A percentile compares a stretch with the other conserved stretches of the same genome.
Evolutionary conservation across 805 yeast species (phyloP).

Genomic region (Kuraishia ogatae): DNA sequence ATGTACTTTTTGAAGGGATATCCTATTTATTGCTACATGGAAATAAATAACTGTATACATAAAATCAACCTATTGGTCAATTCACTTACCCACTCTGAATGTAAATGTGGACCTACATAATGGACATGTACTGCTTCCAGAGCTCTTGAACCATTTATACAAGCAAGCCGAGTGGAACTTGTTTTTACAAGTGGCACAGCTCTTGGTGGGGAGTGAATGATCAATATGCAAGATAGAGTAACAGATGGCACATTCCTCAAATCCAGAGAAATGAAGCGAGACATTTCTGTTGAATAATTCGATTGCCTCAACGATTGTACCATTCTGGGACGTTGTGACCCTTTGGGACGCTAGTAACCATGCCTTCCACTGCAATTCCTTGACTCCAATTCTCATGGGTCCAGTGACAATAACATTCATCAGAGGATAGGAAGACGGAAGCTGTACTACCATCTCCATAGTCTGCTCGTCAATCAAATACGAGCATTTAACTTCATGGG

Average conservation of each 20-base stretch:
- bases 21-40: neutral
- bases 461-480: constrained; percentile 83
- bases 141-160: constrained; percentile 95
- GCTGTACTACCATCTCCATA: constrained; percentile 65
- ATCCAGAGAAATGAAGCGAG: constrained; percentile 80
- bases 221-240: constrained; percentile 88
- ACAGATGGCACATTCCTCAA: constrained; percentile 96
- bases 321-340: constrained; percentile 66
- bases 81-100: constrained; percentile 20
- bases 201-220: constrained; percentile 81
- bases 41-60: neutral
- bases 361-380: constrained; percentile 88
- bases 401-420: constrained; percentile 70
- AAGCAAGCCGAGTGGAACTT: constrained; percentile 94
- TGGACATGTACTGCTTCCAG: constrained; percentile 90
- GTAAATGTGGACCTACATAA: constrained; percentile 70
- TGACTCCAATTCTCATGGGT: constrained; percentile 74
- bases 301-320: constrained; percentile 60
- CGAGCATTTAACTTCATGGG: constrained; percentile 62
- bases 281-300: constrained; percentile 68
- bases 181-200: constrained; percentile 85
- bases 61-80: too few relatives aligned
- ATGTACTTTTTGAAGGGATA: too few relatives aligned
- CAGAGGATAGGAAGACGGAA: constrained; percentile 76
- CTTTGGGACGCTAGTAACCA: constrained; percentile 91